Evolutionary conservation across 2,329 filamentous ascomycete species (phyloP).

Genomic region (Aspergillus hortae): DNA sequence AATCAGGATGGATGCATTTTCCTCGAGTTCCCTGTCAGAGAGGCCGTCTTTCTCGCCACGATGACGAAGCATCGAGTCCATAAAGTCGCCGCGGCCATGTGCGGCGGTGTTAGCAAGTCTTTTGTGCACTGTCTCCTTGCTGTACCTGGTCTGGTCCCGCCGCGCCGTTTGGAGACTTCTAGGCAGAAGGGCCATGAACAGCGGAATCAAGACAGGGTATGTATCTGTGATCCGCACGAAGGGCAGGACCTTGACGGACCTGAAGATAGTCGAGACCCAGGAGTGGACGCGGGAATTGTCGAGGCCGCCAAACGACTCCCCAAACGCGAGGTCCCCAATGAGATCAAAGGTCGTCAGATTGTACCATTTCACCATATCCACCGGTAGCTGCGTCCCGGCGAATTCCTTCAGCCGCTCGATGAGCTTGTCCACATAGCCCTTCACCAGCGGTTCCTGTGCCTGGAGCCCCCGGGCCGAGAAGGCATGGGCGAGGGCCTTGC

Average conservation of each 20-base stretch:
- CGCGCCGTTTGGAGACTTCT: not conserved
- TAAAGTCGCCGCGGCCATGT: constrained; percentile 10
- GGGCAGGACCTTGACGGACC: constrained; percentile 5
- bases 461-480: constrained; percentile 40
- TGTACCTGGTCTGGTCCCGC: not conserved
- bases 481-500: constrained; percentile 31
- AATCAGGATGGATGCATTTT: constrained; percentile 32
- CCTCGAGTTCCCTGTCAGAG: constrained; percentile 29
- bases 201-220: constrained; percentile 2
- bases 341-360: constrained; percentile 25
- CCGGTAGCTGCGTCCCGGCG: constrained; percentile 2
- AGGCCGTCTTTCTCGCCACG: constrained; percentile 11
- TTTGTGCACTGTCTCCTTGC: constrained; percentile 1
- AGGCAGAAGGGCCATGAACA: not conserved
- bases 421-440: constrained; percentile 26
- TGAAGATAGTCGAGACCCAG: constrained; percentile 20
- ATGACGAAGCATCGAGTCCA: constrained; percentile 15
- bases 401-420: constrained; percentile 18
- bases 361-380: constrained; percentile 24
- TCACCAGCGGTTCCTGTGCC: constrained; percentile 34
- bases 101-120: not conserved
- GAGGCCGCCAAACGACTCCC: constrained; percentile 21
- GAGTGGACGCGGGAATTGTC: constrained; percentile 16
- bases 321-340: constrained; percentile 24
- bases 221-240: not conserved